phyloP scores from a whole-genome alignment of 306 rosid species.

The Leucaena leucocephala region DNA sequence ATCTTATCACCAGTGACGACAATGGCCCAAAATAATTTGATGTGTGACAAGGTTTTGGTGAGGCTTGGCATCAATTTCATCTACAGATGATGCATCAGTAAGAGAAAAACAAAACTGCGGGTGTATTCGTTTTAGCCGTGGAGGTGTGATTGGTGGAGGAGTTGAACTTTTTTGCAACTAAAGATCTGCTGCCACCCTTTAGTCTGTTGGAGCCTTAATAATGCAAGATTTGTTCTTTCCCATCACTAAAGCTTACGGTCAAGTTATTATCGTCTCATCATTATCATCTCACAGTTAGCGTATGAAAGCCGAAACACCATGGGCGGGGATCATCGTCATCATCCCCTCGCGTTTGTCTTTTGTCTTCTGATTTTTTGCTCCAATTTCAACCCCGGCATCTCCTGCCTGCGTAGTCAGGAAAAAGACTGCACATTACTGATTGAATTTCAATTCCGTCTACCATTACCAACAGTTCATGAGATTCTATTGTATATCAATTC shows the following conservation, averaged over 20 bases:
- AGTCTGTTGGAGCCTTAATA: conserved; percentile 29
- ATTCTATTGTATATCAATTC: not conserved
- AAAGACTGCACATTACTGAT: not conserved
- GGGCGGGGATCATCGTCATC: not conserved
- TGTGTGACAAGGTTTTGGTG: not conserved
- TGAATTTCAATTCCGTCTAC: not conserved
- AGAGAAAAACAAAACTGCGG: not conserved
- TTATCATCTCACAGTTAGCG: conserved; percentile 19
- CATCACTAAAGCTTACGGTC: conserved; percentile 27
- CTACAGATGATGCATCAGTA: not conserved
- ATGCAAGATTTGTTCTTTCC: conserved; percentile 39
- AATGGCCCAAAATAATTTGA: not conserved
- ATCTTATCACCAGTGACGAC: not conserved
- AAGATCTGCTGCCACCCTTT: not conserved
- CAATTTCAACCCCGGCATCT: not conserved
- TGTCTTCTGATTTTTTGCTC: not conserved
- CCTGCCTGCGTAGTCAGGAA: not conserved
- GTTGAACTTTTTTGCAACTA: conserved; percentile 32
- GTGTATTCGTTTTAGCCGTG: not conserved
- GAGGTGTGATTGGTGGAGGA: conserved; percentile 33
- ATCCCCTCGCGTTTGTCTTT: conserved; percentile 8
- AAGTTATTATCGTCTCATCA: conserved; percentile 22
- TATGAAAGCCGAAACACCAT: conserved; percentile 23
- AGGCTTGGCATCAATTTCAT: conserved; percentile 24
- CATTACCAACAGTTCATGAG: not conserved